phyloP scores from a whole-genome alignment of 202 grass and related monocot genomes.

The Bolboschoenoplectus hybrid region DNA sequence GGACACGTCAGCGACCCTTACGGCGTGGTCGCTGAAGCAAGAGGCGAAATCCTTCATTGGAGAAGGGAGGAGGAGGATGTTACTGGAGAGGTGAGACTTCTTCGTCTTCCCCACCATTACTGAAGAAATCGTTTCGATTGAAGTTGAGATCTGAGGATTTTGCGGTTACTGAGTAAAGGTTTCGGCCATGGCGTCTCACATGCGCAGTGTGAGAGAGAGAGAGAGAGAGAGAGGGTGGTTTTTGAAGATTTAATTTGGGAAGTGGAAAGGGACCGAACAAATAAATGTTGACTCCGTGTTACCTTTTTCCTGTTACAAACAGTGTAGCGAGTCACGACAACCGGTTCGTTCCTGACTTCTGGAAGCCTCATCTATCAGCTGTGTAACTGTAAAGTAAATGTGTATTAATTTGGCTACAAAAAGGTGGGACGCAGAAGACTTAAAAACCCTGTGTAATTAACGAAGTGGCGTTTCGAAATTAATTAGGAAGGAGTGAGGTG shows the following conservation, averaged over 20 bases:
- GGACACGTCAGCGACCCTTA: slow-evolving; percentile 64
- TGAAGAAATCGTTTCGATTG: not conserved
- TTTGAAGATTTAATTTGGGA: slow-evolving; percentile 42
- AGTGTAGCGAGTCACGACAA: not conserved
- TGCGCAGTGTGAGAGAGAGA: slow-evolving; percentile 15
- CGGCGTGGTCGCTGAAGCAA: slow-evolving; percentile 82
- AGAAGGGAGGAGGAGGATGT: slow-evolving; percentile 51
- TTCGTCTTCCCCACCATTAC: slow-evolving; percentile 71
- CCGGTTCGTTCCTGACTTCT: not conserved
- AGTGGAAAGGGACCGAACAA: not conserved
- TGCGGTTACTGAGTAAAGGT: slow-evolving; percentile 16
- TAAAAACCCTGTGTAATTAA: slow-evolving; percentile 8
- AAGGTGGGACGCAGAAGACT: not conserved
- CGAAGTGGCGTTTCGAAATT: slow-evolving; percentile 12
- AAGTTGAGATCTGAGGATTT: slow-evolving; percentile 30
- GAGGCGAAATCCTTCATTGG: slow-evolving; percentile 77
- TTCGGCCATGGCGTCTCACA: slow-evolving; percentile 33
- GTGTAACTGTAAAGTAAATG: not conserved
- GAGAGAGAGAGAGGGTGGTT: not conserved
- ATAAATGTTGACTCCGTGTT: not conserved
- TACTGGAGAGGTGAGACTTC: slow-evolving; percentile 30
- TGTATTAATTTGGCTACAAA: not conserved
- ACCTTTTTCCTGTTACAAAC: not conserved
- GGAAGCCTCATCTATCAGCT: too few species aligned
- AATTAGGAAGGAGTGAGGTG: slow-evolving; percentile 13